These are phyloP conservation scores for Suaeda aralocaspica DNA, from an alignment of 148 eudicot genomes.

Conservation along the genomic window DNA sequence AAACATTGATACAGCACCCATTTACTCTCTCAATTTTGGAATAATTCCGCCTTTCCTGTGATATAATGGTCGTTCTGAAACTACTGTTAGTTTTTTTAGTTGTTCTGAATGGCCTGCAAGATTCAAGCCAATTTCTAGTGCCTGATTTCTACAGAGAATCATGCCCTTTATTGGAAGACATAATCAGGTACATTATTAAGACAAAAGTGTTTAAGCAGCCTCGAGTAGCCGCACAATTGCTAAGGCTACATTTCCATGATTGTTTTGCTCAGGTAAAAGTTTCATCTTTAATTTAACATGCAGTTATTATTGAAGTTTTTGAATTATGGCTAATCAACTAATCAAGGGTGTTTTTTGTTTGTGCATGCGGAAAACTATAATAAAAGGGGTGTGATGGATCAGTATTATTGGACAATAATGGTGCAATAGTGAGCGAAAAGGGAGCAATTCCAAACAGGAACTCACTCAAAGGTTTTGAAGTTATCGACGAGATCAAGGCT, in stretches of 20 bases:
- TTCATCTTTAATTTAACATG: neutral
- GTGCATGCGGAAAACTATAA: neutral
- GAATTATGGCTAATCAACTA: neutral
- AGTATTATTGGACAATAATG: conserved; percentile 45
- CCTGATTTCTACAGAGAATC: conserved; percentile 44
- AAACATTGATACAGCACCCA: neutral
- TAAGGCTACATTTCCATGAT: conserved; percentile 67
- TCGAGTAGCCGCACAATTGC: conserved; percentile 56
- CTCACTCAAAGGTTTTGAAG: conserved; percentile 53
- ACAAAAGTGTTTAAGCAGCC: conserved; percentile 50
- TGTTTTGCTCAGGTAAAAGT: conserved; percentile 58
- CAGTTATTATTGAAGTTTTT: neutral
- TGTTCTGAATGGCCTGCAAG: conserved; percentile 16
- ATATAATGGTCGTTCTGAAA: conserved; percentile 15
- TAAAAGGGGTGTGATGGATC: conserved; percentile 70
- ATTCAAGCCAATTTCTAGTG: conserved; percentile 25
- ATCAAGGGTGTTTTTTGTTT: neutral
- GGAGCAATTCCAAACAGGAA: conserved; percentile 49
- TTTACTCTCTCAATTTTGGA: neutral
- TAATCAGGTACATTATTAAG: conserved; percentile 44
- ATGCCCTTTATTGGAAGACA: conserved; percentile 48
- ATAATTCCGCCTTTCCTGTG: neutral
- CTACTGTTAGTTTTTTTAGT: conserved; percentile 18
- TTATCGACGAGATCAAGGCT: conserved; percentile 54
- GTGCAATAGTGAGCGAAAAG: conserved; percentile 53